These are phyloP conservation scores for Fusarium subglutinans DNA, from an alignment of 2,329 filamentous ascomycete species.

Conservation along the genomic window DNA sequence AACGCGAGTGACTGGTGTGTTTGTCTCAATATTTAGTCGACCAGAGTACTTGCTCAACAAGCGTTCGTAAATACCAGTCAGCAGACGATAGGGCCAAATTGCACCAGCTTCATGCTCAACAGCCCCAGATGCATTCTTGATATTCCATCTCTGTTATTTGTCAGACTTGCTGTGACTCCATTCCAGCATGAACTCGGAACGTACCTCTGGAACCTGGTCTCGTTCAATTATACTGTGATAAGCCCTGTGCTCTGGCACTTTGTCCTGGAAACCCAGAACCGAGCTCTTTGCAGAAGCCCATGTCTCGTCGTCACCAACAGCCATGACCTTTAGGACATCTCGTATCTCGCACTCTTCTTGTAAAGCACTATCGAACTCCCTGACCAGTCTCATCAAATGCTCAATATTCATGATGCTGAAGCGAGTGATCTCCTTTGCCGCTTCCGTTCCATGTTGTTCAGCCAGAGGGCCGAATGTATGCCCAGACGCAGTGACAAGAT, in stretches of 20 bases:
- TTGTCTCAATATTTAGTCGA: constrained; percentile 49
- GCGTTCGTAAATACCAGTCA: constrained; percentile 52
- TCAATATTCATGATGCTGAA: constrained; percentile 7
- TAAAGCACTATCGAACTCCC: not conserved
- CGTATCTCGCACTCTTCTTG: constrained; percentile 3
- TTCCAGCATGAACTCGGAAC: too few relatives aligned
- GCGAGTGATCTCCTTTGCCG: constrained; percentile 26
- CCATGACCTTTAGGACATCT: constrained; percentile 4
- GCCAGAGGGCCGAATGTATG: constrained; percentile 44
- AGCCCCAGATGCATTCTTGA: constrained; percentile 45
- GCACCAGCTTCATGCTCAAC: constrained; percentile 55
- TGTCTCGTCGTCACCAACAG: not conserved
- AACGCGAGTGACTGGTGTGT: constrained; percentile 43
- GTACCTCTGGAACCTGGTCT: not conserved
- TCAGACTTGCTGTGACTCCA: not conserved
- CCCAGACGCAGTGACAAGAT: constrained; percentile 30
- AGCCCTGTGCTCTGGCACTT: not conserved
- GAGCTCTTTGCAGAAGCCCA: not conserved
- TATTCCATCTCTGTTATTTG: constrained; percentile 33
- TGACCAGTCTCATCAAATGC: not conserved
- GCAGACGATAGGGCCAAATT: constrained; percentile 59
- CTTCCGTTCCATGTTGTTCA: not conserved
- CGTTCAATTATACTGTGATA: not conserved
- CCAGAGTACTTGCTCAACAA: constrained; percentile 46
- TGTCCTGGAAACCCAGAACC: not conserved